Evolutionary conservation across 2,329 filamentous ascomycete genomes (phyloP).

Genomic region (Fusarium incarnatum): DNA sequence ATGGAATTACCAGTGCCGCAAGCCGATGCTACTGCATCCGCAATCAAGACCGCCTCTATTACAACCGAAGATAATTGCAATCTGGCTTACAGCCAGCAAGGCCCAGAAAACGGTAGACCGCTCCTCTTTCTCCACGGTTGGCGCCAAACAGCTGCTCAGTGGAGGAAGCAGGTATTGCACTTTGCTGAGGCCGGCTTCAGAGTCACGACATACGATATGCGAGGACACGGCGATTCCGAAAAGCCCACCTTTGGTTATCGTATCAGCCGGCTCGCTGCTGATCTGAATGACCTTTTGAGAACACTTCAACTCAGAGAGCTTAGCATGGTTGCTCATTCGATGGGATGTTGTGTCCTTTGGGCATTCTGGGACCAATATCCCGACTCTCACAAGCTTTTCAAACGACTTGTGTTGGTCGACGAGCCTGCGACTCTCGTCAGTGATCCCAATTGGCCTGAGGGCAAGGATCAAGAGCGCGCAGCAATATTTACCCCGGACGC

Average conservation of each 20-base stretch:
- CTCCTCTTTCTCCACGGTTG: background rate
- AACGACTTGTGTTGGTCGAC: background rate
- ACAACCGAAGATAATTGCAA: background rate
- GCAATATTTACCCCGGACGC: background rate
- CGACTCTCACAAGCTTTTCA: background rate
- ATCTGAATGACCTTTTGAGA: background rate
- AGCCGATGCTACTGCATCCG: no score
- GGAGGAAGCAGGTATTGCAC: background rate
- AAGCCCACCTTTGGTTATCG: background rate
- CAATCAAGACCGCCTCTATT: background rate
- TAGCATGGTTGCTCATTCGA: background rate
- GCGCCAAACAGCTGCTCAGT: background rate
- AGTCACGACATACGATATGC: slow-evolving; percentile 1
- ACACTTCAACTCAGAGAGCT: background rate
- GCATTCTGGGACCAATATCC: slow-evolving; percentile 4
- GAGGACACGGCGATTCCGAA: background rate
- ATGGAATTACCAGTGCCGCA: background rate
- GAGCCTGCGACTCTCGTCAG: background rate
- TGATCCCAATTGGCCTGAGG: slow-evolving; percentile 4
- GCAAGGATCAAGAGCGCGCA: background rate
- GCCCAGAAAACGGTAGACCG: background rate
- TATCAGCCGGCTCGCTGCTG: background rate
- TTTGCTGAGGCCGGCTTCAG: background rate
- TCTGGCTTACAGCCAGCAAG: background rate
- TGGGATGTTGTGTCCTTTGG: slow-evolving; percentile 4